These are phyloP conservation scores for Metschnikowia cerradonensis DNA, from an alignment of 805 yeast species.

Conservation along the genomic window DNA sequence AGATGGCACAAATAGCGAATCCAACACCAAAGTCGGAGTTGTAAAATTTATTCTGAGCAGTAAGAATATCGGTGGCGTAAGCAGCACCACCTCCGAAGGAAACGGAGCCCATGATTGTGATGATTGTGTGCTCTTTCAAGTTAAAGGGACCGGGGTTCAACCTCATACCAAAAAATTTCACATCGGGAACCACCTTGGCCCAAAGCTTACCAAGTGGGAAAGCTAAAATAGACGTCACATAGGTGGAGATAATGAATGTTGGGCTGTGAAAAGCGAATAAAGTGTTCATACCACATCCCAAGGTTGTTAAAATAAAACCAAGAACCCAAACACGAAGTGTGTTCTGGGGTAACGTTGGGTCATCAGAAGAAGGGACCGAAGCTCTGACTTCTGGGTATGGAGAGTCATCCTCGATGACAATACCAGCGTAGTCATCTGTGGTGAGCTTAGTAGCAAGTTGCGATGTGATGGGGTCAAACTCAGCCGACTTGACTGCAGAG, in stretches of 20 bases:
- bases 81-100: conserved; percentile 44
- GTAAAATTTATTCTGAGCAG: conserved; percentile 50
- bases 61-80: conserved; percentile 53
- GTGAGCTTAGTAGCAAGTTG: conserved; percentile 14
- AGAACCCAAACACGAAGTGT: conserved; percentile 55
- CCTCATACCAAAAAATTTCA: conserved; percentile 28
- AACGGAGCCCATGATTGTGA: conserved; percentile 51
- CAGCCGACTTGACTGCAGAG: conserved; percentile 14
- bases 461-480: conserved; percentile 17
- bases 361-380: conserved; percentile 52
- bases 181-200: conserved; percentile 35
- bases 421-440: conserved; percentile 18
- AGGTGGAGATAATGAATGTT: conserved; percentile 44
- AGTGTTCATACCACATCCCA: conserved; percentile 57
- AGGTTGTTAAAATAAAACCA: conserved; percentile 46
- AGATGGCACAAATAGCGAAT: conserved; percentile 47
- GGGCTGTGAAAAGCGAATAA: conserved; percentile 59
- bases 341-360: conserved; percentile 45
- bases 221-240: conserved; percentile 56
- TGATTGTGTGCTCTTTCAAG: conserved; percentile 57
- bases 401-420: conserved; percentile 19
- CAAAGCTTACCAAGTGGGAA: conserved; percentile 56
- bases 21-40: conserved; percentile 47
- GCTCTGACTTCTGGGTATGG: conserved; percentile 70
- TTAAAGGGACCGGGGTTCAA: conserved; percentile 63